Evolutionary conservation across 768 basidiomycete genomes (phyloP).

Genomic region (Tricholoma bakamatsutake): DNA sequence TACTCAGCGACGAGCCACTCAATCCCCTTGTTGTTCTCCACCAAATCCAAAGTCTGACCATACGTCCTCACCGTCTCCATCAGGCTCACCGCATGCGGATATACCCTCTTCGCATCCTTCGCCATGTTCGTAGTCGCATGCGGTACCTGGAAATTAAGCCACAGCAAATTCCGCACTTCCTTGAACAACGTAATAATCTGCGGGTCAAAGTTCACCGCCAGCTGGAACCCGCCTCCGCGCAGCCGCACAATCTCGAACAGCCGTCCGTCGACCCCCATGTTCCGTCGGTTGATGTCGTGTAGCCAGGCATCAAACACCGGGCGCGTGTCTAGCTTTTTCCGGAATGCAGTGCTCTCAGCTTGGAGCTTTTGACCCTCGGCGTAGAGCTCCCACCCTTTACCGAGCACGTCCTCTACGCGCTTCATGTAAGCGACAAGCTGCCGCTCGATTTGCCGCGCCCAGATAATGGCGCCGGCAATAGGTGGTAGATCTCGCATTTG

Average conservation of each 20-base stretch:
- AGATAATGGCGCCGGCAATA: constrained; percentile 97
- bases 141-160: constrained; percentile 94
- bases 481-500: constrained; percentile 98
- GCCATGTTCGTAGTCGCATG: constrained; percentile 95
- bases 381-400: constrained; percentile 97
- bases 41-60: constrained; percentile 88
- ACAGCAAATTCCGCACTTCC: constrained; percentile 91
- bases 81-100: constrained; percentile 94
- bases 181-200: constrained; percentile 99
- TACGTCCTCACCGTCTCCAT: constrained; percentile 99
- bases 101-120: constrained; percentile 97
- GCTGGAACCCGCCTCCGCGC: constrained; percentile 70
- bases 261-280: constrained; percentile 87
- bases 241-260: constrained; percentile 86
- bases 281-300: constrained; percentile 88
- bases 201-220: constrained; percentile 96
- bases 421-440: constrained; percentile 98
- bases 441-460: constrained; percentile 98
- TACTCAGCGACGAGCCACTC: constrained; percentile 95
- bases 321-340: constrained; percentile 91
- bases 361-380: constrained; percentile 99
- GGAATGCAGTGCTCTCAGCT: constrained; percentile 85
- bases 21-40: constrained; percentile 86
- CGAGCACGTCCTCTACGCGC: constrained; percentile 95
- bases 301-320: constrained; percentile 97